Evolutionary conservation across 257 asterid species (phyloP).

Genomic region (Solanum chilense): DNA sequence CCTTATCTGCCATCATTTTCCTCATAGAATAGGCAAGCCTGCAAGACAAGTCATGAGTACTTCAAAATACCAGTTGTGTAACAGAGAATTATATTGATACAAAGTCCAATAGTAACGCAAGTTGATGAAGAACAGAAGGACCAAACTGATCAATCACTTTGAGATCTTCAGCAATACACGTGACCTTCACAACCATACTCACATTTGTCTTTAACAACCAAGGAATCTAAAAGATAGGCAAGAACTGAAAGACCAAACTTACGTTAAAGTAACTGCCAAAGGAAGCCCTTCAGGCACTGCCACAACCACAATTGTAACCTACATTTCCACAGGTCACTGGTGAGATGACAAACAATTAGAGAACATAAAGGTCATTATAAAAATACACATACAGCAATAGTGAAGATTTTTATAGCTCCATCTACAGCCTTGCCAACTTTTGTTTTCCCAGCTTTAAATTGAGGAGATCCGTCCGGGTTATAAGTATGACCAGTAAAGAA

Average conservation of each 20-base stretch:
- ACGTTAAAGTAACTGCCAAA: constrained; percentile 95
- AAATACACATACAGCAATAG: constrained; percentile 65
- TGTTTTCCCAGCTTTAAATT: constrained; percentile 60
- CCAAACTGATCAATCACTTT: background rate
- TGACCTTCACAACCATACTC: background rate
- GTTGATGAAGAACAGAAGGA: background rate
- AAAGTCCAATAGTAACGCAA: background rate
- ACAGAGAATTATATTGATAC: background rate
- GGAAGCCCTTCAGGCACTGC: constrained; percentile 99
- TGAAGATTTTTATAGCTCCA: constrained; percentile 70
- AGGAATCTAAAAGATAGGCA: background rate
- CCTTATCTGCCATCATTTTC: constrained; percentile 99
- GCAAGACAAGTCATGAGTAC: constrained; percentile 6
- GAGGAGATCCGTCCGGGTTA: constrained; percentile 41
- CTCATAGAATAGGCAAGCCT: constrained; percentile 99
- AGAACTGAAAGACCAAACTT: constrained; percentile 15
- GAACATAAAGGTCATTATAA: background rate
- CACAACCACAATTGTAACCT: constrained; percentile 96
- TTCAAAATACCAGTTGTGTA: background rate
- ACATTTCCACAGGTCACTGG: background rate
- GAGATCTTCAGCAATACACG: background rate
- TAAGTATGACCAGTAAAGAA: constrained; percentile 72
- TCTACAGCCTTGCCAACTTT: constrained; percentile 54
- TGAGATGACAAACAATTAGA: background rate
- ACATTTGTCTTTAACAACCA: background rate